A percentile compares a stretch with the other conserved stretches of the same genome.
phyloP scores from a whole-genome alignment of 495 filamentous ascomycete genomes.

The Durotheca rogersii region DNA sequence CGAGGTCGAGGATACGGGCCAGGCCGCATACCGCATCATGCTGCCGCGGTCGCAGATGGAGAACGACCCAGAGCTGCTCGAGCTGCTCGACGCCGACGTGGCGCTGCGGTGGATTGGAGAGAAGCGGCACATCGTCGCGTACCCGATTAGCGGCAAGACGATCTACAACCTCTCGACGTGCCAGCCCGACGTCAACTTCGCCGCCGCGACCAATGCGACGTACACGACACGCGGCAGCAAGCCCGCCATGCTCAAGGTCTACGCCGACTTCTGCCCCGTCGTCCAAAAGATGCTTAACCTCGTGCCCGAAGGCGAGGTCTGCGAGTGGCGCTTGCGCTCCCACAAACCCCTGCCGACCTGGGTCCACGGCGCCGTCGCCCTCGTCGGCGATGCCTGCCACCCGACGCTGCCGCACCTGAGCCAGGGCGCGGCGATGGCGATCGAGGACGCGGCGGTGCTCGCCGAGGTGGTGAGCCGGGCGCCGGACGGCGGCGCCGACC shows the following conservation, averaged over 20 bases:
- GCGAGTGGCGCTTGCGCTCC: conserved; percentile 76
- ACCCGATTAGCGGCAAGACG: conserved; percentile 69
- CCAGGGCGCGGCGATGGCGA: conserved; percentile 83
- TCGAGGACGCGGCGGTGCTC: conserved; percentile 76
- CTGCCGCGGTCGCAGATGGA: conserved; percentile 66
- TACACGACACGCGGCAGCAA: conserved; percentile 77
- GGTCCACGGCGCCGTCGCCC: conserved; percentile 64
- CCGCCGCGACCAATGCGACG: conserved; percentile 67
- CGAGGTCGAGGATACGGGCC: conserved; percentile 67
- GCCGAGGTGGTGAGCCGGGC: conserved; percentile 62
- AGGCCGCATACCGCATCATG: conserved; percentile 87
- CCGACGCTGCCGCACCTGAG: conserved; percentile 74
- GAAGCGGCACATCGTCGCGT: conserved; percentile 80
- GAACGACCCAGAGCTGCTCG: conserved; percentile 65
- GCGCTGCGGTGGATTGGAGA: conserved; percentile 79
- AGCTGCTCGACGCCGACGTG: conserved; percentile 63
- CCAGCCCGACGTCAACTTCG: conserved; percentile 74
- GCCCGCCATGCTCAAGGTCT: conserved; percentile 64
- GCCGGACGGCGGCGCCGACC: conserved; percentile 47
- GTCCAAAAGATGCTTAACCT: conserved; percentile 71
- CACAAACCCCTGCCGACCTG: conserved; percentile 70
- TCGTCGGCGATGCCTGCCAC: conserved; percentile 79
- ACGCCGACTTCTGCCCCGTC: conserved; percentile 68
- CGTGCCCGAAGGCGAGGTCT: conserved; percentile 79
- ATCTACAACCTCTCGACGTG: conserved; percentile 79